Evolutionary conservation across 1,284 basidiomycete species (phyloP), one percentile per base, ranked within the genome.

Genomic region (Apiotrichum siamense): DNA sequence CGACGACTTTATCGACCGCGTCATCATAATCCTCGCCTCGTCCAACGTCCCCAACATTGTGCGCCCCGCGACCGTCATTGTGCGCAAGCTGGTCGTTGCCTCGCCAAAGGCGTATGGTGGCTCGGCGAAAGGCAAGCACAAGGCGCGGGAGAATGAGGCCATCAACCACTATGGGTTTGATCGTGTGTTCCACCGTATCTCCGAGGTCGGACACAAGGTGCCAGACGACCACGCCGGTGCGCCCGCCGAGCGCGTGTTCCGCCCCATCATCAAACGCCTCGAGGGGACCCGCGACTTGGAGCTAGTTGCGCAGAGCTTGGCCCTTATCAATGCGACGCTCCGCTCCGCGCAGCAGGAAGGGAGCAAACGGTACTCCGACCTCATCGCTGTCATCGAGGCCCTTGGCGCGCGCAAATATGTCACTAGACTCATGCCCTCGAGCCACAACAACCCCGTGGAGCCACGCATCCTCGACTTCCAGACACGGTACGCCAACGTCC

Each of bases 381-480:
- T 72, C 4, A 62, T 69, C 26, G 35, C 43, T 11, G 51, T 67
- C 11, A 75, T 96, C 4, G 91, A 96, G 63, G 77, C 79, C 40
- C 70, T 94, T 45, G 87, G 86, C 58, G 83, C 89, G 12, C 81
- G 88, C 49, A 88, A 85, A 66, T 87, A 88, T 10, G 86, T 92
- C 47, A 82, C 87, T 88, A 83, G 86, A 50, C 78, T 91, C 27
- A 93, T 96, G 84, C 85, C 87, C 15, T 65, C 63, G 2, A 62
- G 58, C 44, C 79, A 86, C 17, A 87, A 88, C 65, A 85, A 85
- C 23, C 83, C 86, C 38, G 89, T 93, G 60, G 89, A 93, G 43
- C 64, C 66, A 3, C 87, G 85, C 55, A 88, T 96, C 47, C 79
- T 94, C 50, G 88, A 93, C 63, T 96, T 94, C 71, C 92, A 96